These are phyloP conservation scores for Metschnikowia matae DNA, from an alignment of 805 yeast species.

Conservation along the genomic window DNA sequence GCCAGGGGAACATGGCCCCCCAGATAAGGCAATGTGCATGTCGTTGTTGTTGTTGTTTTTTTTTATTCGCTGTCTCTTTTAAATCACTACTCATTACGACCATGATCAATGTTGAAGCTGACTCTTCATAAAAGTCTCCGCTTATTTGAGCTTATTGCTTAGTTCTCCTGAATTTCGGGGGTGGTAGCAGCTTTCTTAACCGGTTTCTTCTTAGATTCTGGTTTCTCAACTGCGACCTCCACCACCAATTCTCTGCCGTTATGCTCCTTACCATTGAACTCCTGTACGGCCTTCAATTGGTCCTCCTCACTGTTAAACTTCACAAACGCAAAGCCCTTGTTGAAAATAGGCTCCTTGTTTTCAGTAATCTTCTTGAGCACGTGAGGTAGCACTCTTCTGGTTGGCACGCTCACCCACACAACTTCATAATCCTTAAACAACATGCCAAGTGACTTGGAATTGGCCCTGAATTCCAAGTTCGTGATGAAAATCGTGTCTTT, in stretches of 20 bases:
- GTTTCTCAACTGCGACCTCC: slow-evolving; percentile 68
- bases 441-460: slow-evolving; percentile 42
- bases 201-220: not conserved
- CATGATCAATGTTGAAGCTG: not conserved
- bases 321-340: slow-evolving; percentile 65
- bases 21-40: not conserved
- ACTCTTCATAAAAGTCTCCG: not conserved
- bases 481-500: slow-evolving; percentile 58
- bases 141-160: not conserved
- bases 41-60: too few species aligned
- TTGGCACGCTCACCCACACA: slow-evolving; percentile 57
- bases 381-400: slow-evolving; percentile 42
- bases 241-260: slow-evolving; percentile 65
- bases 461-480: slow-evolving; percentile 51
- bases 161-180: not conserved
- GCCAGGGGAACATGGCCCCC: too few species aligned
- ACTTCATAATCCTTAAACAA: slow-evolving; percentile 49
- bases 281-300: slow-evolving; percentile 68
- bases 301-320: slow-evolving; percentile 55
- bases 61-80: too few species aligned
- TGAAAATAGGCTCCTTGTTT: slow-evolving; percentile 38
- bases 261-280: slow-evolving; percentile 59
- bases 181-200: not conserved
- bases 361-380: slow-evolving; percentile 43
- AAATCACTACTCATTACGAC: not conserved